Evolutionary conservation across 768 basidiomycete genomes (phyloP), one percentile per base, ranked within the genome.

Genomic region (Leccinum pellstonianum): DNA sequence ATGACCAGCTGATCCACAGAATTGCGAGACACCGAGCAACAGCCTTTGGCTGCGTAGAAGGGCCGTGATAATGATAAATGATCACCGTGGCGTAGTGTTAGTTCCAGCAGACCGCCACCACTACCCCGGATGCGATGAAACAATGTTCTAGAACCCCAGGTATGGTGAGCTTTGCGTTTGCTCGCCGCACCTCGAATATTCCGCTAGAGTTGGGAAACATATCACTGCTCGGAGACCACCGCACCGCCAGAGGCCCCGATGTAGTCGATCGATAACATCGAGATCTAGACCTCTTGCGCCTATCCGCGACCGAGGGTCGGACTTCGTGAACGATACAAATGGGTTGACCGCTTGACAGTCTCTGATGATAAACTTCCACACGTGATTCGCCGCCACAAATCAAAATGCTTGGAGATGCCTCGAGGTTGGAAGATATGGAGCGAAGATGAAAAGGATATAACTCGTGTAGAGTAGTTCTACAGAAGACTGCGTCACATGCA

Each of bases 301-400:
- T 78, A 61, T 81, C 80, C 25, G 63, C 60, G 27, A 76, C 63
- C 43, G 77, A 77, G 1, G 84, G 86, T n/a, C 84, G 81, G 51
- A 85, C 83, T 54, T 83, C 77, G n/a, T 63, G 55, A 79, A 66
- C 83, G 83, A 52, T 81, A 85, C 10, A 79, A 75, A n/a, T 86
- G 76, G 76, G 55, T 81, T 80, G 54, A 86, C 75, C 1, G 66
- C 70, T 54, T 70, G 68, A 33, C 79, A 64, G 52, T 46, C 54
- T 21, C 53, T 29, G 60, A 62, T 56, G 49, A 29, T 17, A 29
- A 56, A 60, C 55, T 56, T 47, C 56, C 29, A 4, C 66, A 68
- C 52, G 66, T 69, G 62, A 41, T 57, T 48, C 0, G 62, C 58
- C 0, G 62, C 58, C 12, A 79, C 66, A n/a, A 76, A 70, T 54